Percentiles rank a stretch among this genome's conserved stretches.
Conservation (phyloP, 2,329 filamentous ascomycete genomes). For the Pyricularia grisea region DNA sequence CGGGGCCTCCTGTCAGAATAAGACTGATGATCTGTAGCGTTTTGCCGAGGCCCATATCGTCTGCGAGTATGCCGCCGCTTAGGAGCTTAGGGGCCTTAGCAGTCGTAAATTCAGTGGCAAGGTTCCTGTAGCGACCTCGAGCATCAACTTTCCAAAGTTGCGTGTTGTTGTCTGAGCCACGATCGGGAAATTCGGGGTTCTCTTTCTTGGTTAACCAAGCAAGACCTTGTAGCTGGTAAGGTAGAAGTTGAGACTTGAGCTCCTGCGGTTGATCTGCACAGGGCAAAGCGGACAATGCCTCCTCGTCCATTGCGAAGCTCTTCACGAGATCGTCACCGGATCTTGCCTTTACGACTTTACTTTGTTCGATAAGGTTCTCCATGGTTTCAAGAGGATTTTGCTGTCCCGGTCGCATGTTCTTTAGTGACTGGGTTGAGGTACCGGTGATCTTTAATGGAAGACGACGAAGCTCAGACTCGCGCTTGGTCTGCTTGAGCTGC, state of each 20-base stretch:
- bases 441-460: not conserved
- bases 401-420: not conserved
- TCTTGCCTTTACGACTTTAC: conserved; percentile 58
- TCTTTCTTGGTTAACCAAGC: conserved; percentile 77
- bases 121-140: conserved; percentile 46
- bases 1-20: conserved; percentile 49
- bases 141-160: conserved; percentile 66
- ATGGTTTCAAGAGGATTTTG: conserved; percentile 27
- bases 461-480: not conserved
- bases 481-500: conserved; percentile 42
- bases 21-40: conserved; percentile 79
- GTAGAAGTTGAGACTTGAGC: conserved; percentile 59
- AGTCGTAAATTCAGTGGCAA: conserved; percentile 62
- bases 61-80: conserved; percentile 76
- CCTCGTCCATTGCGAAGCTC: conserved; percentile 61
- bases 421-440: not conserved
- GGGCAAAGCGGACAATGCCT: conserved; percentile 60
- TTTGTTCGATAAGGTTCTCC: conserved; percentile 55
- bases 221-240: conserved; percentile 74
- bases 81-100: conserved; percentile 50
- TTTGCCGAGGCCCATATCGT: conserved; percentile 91
- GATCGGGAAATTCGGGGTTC: conserved; percentile 52
- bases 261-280: conserved; percentile 58
- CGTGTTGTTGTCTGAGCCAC: conserved; percentile 50
- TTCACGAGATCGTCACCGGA: conserved; percentile 57